phyloP scores from a whole-genome alignment of 2,329 filamentous ascomycete genomes.

The Didymella pinodella region DNA sequence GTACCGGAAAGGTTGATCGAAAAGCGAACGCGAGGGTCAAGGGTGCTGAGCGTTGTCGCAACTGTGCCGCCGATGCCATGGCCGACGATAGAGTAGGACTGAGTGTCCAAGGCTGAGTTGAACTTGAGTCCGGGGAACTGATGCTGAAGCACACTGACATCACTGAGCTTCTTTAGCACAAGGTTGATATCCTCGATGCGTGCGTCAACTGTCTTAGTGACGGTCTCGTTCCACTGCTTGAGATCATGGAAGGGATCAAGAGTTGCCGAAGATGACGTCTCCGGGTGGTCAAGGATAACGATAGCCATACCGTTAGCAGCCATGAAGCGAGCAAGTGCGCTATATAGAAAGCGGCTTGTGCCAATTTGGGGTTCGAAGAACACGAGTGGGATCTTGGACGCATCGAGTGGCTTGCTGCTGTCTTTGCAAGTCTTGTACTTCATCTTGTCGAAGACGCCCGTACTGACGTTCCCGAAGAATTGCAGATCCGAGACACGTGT shows the following conservation, averaged over 20 bases:
- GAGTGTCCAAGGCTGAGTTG: constrained; percentile 15
- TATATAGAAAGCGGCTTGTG: constrained; percentile 56
- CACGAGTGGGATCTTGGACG: constrained; percentile 34
- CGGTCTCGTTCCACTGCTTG: constrained; percentile 28
- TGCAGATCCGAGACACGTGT: constrained; percentile 31
- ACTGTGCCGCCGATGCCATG: constrained; percentile 43
- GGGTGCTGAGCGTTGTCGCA: constrained; percentile 28
- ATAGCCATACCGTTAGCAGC: constrained; percentile 59
- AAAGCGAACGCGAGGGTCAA: constrained; percentile 22
- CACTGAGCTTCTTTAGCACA: constrained; percentile 26
- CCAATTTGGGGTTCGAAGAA: constrained; percentile 59
- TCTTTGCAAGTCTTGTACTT: constrained; percentile 30
- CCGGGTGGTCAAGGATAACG: constrained; percentile 60
- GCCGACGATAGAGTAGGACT: constrained; percentile 28
- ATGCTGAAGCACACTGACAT: constrained; percentile 1
- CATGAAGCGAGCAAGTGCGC: constrained; percentile 55
- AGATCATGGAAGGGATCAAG: constrained; percentile 28
- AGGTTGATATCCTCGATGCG: constrained; percentile 33
- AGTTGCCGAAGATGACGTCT: constrained; percentile 49
- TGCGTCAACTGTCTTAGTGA: constrained; percentile 22
- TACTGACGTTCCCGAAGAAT: constrained; percentile 34
- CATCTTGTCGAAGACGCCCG: constrained; percentile 32
- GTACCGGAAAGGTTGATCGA: constrained; percentile 39
- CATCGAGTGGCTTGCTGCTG: constrained; percentile 15
- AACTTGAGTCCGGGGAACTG: constrained; percentile 29